These are phyloP conservation scores for Lipomyces sp. DNA, from an alignment of 805 yeast species.

Conservation along the genomic window DNA sequence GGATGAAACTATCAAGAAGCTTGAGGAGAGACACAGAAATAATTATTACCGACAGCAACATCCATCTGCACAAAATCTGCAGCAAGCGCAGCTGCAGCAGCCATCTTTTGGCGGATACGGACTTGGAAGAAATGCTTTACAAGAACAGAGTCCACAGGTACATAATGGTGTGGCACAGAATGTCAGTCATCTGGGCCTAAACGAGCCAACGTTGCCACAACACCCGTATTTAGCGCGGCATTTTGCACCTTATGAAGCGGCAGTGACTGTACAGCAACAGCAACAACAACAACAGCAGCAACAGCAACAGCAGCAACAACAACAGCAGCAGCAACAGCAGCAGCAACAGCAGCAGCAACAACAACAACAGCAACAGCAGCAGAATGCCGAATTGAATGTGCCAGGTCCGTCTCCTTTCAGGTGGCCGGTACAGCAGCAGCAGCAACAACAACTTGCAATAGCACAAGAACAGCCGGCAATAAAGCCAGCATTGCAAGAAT, in stretches of 20 bases:
- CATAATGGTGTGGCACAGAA: no score
- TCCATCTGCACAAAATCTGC: not conserved
- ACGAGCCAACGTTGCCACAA: no score
- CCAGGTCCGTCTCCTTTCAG: not conserved
- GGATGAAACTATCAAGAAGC: conserved; percentile 10
- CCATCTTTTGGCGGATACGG: no score
- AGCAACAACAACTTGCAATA: not conserved
- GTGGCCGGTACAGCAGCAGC: conserved; percentile 3
- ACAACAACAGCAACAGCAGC: not conserved
- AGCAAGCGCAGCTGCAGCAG: not conserved
- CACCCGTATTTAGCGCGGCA: no score
- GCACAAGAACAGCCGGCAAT: not conserved
- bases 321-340: not conserved
- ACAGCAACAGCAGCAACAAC: not conserved
- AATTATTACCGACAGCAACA: conserved; percentile 7
- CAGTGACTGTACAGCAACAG: no score
- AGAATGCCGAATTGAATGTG: not conserved
- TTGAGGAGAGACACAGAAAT: conserved; percentile 14
- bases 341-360: conserved; percentile 1
- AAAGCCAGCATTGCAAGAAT: not conserved
- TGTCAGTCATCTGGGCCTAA: no score
- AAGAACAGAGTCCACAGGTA: no score
- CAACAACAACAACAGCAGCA: conserved; percentile 1
- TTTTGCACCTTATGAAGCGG: no score
- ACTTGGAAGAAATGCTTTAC: no score